Evolutionary conservation across 1,284 basidiomycete genomes (phyloP).

Genomic region (Stygiomarasmius scandens): DNA sequence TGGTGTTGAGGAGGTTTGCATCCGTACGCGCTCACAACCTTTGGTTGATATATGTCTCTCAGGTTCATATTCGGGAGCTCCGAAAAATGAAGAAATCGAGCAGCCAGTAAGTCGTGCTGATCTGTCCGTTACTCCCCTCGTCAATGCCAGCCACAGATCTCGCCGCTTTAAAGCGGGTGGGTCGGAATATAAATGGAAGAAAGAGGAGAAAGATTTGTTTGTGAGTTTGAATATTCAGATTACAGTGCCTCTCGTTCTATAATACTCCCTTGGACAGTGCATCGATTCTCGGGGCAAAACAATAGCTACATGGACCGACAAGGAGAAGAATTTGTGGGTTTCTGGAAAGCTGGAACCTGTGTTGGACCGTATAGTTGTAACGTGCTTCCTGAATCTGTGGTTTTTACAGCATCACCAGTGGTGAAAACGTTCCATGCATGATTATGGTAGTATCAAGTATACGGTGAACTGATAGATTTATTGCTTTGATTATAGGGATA

Average conservation of each 20-base stretch:
- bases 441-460: too few relatives aligned
- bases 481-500: too few relatives aligned
- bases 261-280: slow-evolving; percentile 39
- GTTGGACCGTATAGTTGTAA: slow-evolving; percentile 57
- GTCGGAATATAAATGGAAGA: slow-evolving; percentile 63
- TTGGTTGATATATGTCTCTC: background rate
- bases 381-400: slow-evolving; percentile 59
- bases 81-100: slow-evolving; percentile 50
- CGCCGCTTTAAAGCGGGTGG: slow-evolving; percentile 55
- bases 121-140: background rate
- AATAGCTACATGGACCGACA: slow-evolving; percentile 53
- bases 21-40: background rate
- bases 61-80: slow-evolving; percentile 52
- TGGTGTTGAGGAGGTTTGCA: slow-evolving; percentile 49
- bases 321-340: slow-evolving; percentile 42
- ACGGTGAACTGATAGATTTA: too few relatives aligned
- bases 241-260: background rate
- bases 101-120: slow-evolving; percentile 45
- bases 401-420: slow-evolving; percentile 43
- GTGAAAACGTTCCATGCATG: slow-evolving; percentile 29
- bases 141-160: slow-evolving; percentile 34
- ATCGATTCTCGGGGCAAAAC: slow-evolving; percentile 48
- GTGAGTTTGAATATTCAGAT: slow-evolving; percentile 35
- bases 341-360: slow-evolving; percentile 41
- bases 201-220: slow-evolving; percentile 47